These are phyloP conservation scores for Brassica incana DNA, from an alignment of 345 rosid species.

Conservation along the genomic window DNA sequence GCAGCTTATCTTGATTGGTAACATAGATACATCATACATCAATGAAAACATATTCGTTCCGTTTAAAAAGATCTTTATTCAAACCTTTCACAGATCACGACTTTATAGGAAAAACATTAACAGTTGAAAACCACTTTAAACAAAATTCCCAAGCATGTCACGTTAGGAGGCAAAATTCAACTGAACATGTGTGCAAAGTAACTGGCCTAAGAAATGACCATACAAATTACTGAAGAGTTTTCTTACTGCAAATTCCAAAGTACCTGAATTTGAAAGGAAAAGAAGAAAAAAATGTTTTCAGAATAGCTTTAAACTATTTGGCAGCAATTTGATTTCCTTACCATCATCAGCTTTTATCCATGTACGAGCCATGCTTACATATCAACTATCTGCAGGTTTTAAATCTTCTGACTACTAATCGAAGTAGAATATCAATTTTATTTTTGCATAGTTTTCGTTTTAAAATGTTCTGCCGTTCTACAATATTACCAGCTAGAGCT, in stretches of 20 bases:
- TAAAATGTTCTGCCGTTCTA: background rate
- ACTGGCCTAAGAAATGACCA: background rate
- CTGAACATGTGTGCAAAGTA: background rate
- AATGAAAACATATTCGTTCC: background rate
- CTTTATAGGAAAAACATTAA: background rate
- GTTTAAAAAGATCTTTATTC: background rate
- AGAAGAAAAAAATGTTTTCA: background rate
- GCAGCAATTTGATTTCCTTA: slow-evolving; percentile 2
- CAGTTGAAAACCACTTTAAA: slow-evolving; percentile 14
- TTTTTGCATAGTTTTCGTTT: background rate
- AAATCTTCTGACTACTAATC: background rate
- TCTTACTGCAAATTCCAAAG: background rate
- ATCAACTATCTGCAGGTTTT: slow-evolving; percentile 1
- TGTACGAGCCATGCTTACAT: slow-evolving; percentile 18
- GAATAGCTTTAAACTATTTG: background rate
- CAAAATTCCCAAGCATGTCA: background rate
- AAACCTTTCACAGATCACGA: slow-evolving; percentile 5
- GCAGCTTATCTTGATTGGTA: background rate
- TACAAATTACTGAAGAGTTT: background rate
- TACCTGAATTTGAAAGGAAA: background rate
- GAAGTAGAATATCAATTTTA: background rate
- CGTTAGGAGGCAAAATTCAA: background rate
- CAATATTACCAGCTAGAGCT: background rate
- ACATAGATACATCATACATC: background rate
- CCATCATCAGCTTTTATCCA: slow-evolving; percentile 9